Evolutionary conservation across 2,329 filamentous ascomycete genomes (phyloP).

Genomic region (Penicillium hordei): DNA sequence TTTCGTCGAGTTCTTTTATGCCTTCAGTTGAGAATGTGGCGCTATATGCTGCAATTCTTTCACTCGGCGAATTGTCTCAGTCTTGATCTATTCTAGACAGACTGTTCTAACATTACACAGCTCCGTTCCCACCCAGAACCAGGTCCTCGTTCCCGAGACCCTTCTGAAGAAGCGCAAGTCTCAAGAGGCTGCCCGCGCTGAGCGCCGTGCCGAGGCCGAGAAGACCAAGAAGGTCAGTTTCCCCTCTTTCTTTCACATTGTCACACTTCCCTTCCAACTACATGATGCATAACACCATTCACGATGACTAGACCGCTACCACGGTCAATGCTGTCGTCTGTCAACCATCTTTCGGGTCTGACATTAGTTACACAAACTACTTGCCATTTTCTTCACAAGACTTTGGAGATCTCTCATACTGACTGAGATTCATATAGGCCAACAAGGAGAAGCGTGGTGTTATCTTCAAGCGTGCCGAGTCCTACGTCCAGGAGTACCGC

Average conservation of each 20-base stretch:
- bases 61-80: conserved; percentile 72
- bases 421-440: conserved; percentile 58
- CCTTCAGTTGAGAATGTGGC: conserved; percentile 83
- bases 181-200: conserved; percentile 98
- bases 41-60: conserved; percentile 85
- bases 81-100: conserved; percentile 62
- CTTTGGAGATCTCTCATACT: conserved; percentile 24
- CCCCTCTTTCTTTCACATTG: not conserved
- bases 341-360: conserved; percentile 70
- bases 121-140: conserved; percentile 88
- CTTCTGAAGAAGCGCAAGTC: conserved; percentile 99
- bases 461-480: conserved; percentile 99
- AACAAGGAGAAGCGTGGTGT: conserved; percentile 98
- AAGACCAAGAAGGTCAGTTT: conserved; percentile 84
- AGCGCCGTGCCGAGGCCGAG: conserved; percentile 73
- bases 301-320: conserved; percentile 75
- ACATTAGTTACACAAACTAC: conserved; percentile 43
- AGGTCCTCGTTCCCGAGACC: conserved; percentile 97
- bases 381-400: conserved; percentile 15
- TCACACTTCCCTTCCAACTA: conserved; percentile 31
- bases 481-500: conserved; percentile 99
- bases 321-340: conserved; percentile 90
- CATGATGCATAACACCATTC: conserved; percentile 81
- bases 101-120: conserved; percentile 75
- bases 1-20: conserved; percentile 72